Evolutionary conservation across 257 asterid species (phyloP), one percentile per base, ranked within the genome.

Genomic region (Penstemon eatonii): DNA sequence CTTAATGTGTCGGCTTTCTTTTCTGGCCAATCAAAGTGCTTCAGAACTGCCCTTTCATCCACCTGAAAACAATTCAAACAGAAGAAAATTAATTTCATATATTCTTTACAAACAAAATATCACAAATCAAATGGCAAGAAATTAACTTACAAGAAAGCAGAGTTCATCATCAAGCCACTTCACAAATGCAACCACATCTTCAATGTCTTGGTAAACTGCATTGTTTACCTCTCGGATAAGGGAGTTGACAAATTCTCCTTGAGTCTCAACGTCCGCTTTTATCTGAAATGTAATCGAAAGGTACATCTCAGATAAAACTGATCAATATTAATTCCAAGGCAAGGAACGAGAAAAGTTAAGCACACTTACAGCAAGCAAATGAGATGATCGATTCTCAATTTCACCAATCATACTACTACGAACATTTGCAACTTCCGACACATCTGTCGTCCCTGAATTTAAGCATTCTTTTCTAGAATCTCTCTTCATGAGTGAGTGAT

Each of bases 121-220:
- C 33, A 25, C 33, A 25, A 25, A 25, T 25, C 33, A 25, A 25
- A 46, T 19, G 38, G 38, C 52, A 7, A 42, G 25, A 11, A 53
- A 70, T 69, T 49, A 75, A 46, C 91, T 82, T 80, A 89, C 98
- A 60, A 91, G 94, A 80, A 89, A 91, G 84, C 94, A 81, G 42
- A 91, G 98, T 77, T 91, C 98, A 58, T 91, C 98, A 65, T 91
- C 98, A 41, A 91, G 90, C 98, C 98, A 91, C 85, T 89, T 87
- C 50, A 89, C 95, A 36, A 91, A 91, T 63, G 93, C 91, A 60
- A 87, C 90, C 0, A 91, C 95, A 8, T 91, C 95, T 67, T 91
- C 96, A 36, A 91, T 81, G 52, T 87, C 78, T 51, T 72, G 81
- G 76, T 83, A 91, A 65, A 77, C 84, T 45, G 93, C 95, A 70